phyloP scores from a whole-genome alignment of 140 eudicot genomes.

The Senecio squalidus region DNA sequence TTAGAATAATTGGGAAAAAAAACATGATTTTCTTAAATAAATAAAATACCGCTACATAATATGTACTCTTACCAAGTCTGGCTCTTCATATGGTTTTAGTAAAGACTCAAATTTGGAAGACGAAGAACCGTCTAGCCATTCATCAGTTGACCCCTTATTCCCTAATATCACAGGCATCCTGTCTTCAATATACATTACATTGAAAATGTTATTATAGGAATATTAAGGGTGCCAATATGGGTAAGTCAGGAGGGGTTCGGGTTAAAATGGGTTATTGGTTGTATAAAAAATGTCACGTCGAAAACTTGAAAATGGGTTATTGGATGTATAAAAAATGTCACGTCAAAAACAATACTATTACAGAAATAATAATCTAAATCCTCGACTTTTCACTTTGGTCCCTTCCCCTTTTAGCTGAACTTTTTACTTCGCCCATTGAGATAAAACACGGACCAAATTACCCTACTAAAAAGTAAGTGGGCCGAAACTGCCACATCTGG shows the following conservation, averaged over 20 bases:
- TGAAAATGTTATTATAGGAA: too few species aligned
- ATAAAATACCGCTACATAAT: background rate
- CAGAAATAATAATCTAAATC: too few species aligned
- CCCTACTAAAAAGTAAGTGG: background rate
- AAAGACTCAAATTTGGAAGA: slow-evolving; percentile 60
- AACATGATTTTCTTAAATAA: background rate
- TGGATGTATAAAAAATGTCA: too few species aligned
- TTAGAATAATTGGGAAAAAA: background rate
- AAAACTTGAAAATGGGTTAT: too few species aligned
- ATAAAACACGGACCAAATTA: background rate
- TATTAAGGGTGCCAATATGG: too few species aligned
- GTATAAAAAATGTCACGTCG: too few species aligned
- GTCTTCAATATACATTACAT: background rate
- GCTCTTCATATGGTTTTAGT: slow-evolving; percentile 77
- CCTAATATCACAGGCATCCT: slow-evolving; percentile 34
- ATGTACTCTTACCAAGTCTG: slow-evolving; percentile 62
- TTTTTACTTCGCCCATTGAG: too few species aligned
- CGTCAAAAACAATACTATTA: too few species aligned
- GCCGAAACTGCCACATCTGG: background rate
- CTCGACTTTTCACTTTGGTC: too few species aligned
- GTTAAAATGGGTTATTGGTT: background rate
- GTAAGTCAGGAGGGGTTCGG: too few species aligned
- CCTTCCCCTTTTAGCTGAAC: too few species aligned
- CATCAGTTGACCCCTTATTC: slow-evolving; percentile 52
- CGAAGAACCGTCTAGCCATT: slow-evolving; percentile 70